Evolutionary conservation across 768 basidiomycete species (phyloP).

Genomic region (Naganishia randhawae): DNA sequence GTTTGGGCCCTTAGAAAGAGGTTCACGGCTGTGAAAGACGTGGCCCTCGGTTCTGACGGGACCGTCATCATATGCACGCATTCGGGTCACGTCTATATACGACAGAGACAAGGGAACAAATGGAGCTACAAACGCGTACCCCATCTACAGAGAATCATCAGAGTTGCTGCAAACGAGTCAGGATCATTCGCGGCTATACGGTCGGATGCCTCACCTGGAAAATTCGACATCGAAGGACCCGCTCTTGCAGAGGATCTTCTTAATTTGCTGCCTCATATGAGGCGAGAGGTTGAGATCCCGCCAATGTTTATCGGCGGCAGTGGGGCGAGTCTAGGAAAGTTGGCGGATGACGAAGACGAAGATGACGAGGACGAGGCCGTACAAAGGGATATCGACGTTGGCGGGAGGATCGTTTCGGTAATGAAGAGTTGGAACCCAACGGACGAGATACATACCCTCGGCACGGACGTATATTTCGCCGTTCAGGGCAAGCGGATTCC

Average conservation of each 20-base stretch:
- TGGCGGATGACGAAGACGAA: slow-evolving; percentile 52
- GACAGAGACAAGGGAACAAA: slow-evolving; percentile 59
- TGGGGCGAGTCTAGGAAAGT: slow-evolving; percentile 18
- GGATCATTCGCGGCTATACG: slow-evolving; percentile 84
- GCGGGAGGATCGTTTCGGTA: slow-evolving; percentile 42
- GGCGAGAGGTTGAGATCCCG: slow-evolving; percentile 37
- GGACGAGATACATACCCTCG: slow-evolving; percentile 27
- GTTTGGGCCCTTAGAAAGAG: slow-evolving; percentile 85
- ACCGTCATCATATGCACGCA: slow-evolving; percentile 86
- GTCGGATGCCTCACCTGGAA: slow-evolving; percentile 63
- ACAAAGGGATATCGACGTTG: slow-evolving; percentile 42
- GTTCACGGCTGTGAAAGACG: slow-evolving; percentile 80
- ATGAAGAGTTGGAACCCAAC: slow-evolving; percentile 42
- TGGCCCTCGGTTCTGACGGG: slow-evolving; percentile 81
- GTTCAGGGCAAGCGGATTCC: slow-evolving; percentile 53
- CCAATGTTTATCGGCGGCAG: slow-evolving; percentile 33
- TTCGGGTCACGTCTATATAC: slow-evolving; percentile 88
- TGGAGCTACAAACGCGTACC: slow-evolving; percentile 75
- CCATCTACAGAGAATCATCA: slow-evolving; percentile 75
- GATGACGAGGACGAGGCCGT: slow-evolving; percentile 52
- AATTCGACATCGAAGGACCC: slow-evolving; percentile 60
- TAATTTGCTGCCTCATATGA: slow-evolving; percentile 63
- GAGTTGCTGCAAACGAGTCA: slow-evolving; percentile 77
- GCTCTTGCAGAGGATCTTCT: slow-evolving; percentile 65
- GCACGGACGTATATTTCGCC: slow-evolving; percentile 35